Base-by-base conservation (phyloP, 1,284 basidiomycete genomes). In the Uromyces viciae-fabae region DNA sequence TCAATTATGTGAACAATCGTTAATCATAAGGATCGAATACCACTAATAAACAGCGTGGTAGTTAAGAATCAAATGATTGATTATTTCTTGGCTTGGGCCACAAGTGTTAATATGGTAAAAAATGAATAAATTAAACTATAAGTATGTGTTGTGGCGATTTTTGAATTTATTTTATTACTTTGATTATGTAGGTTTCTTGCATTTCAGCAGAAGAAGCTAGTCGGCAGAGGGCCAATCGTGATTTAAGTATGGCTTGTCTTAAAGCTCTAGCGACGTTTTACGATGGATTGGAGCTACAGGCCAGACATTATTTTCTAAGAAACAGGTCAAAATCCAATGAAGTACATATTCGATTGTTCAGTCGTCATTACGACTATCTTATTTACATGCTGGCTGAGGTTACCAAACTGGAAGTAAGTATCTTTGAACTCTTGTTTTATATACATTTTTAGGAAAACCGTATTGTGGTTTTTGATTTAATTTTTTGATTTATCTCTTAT, bases 221-320 rank as follows among this genome's bases (percentile, higher is more conserved):
- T 89, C 90, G 74, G 87, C 95, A 64, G 88, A 91, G 84, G 90
- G 92, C 75, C 94, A 94, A 94, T 90, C 92, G 78, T 31, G 93
- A 94, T 49, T 87, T 94, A 52, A 93, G 93, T 82, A 87, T 91
- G 72, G 89, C 90, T 1, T 91, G 91, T 82, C 87, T 95, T 56
- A 89, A 90, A 22, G 91, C 92, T 0, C 88, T 89, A 31, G 91
- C 93, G 33, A 91, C 90, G 73, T 87, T 94, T n/a, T 88, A 94
- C 60, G 92, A 95, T 83, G 89, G 91, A 31, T 86, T 95, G 4
- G 89, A 91, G 76, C 87, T 95, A n/a, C 88, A 89, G 71, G 87
- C 90, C 0, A 86, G 89, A 2, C 92, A 92, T 17, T 31, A 84
- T 33, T 58, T 72, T 14, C 22, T 60, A 38, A 36, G 56, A 11